phyloP scores from a whole-genome alignment of 495 filamentous ascomycete genomes.

The Wilcoxina mikolae region DNA sequence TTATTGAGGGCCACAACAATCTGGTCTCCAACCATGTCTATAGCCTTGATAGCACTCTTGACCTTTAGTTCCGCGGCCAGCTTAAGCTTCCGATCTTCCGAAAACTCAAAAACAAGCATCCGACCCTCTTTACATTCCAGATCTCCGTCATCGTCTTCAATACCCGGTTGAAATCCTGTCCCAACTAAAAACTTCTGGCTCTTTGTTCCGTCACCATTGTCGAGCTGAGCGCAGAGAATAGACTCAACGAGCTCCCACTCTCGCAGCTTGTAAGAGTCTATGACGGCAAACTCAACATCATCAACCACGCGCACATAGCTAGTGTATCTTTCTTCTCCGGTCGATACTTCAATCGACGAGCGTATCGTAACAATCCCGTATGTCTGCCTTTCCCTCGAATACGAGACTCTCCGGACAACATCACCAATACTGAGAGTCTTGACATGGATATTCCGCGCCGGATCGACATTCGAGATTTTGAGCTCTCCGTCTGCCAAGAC shows the following conservation, averaged over 20 bases:
- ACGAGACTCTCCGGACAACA: slow-evolving; percentile 74
- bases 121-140: slow-evolving; percentile 46
- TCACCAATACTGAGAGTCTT: slow-evolving; percentile 61
- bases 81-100: slow-evolving; percentile 54
- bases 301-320: slow-evolving; percentile 36
- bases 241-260: slow-evolving; percentile 69
- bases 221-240: slow-evolving; percentile 64
- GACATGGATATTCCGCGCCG: slow-evolving; percentile 72
- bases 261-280: slow-evolving; percentile 40
- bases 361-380: slow-evolving; percentile 80
- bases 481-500: slow-evolving; percentile 64
- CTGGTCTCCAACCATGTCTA: slow-evolving; percentile 58
- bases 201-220: slow-evolving; percentile 42
- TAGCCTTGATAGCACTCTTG: slow-evolving; percentile 60
- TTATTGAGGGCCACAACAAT: slow-evolving; percentile 78
- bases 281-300: slow-evolving; percentile 41
- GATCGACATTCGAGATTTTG: slow-evolving; percentile 70
- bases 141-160: slow-evolving; percentile 23
- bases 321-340: slow-evolving; percentile 36
- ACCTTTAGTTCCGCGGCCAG: slow-evolving; percentile 47
- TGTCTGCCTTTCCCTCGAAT: slow-evolving; percentile 60
- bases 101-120: slow-evolving; percentile 72
- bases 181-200: slow-evolving; percentile 79
- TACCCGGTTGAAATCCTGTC: slow-evolving; percentile 57
- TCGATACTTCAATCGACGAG: slow-evolving; percentile 35